phyloP scores from a whole-genome alignment of 202 grass and related monocot genomes.

The Dendrocalamus latiflorus region DNA sequence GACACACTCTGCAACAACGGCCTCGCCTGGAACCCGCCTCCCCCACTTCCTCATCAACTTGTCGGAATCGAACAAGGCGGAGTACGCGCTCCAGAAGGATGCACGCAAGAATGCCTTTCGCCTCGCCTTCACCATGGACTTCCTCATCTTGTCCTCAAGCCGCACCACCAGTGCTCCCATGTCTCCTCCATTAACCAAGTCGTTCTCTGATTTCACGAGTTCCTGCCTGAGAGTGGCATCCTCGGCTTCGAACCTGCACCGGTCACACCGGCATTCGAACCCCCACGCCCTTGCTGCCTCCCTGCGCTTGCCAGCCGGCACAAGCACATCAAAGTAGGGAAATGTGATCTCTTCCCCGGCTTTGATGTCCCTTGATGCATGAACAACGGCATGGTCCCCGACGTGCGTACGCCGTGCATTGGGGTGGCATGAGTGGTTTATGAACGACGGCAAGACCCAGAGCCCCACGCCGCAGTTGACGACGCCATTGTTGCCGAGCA shows the following conservation, averaged over 20 bases:
- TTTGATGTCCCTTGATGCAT: too few relatives aligned
- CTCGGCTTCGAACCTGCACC: conserved; percentile 58
- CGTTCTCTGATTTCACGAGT: conserved; percentile 34
- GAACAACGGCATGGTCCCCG: too few relatives aligned
- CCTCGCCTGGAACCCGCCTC: conserved; percentile 42
- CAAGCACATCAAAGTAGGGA: conserved; percentile 79
- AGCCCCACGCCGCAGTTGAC: too few relatives aligned
- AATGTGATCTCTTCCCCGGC: too few relatives aligned
- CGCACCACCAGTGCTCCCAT: conserved; percentile 38
- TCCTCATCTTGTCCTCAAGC: conserved; percentile 71
- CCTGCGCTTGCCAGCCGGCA: conserved; percentile 37
- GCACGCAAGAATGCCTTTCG: conserved; percentile 67
- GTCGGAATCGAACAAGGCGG: conserved; percentile 47
- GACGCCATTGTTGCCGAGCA: too few relatives aligned
- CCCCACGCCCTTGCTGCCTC: conserved; percentile 58
- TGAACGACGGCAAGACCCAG: too few relatives aligned
- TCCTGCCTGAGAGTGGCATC: conserved; percentile 36
- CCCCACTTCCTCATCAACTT: conserved; percentile 65
- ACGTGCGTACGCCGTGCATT: too few relatives aligned
- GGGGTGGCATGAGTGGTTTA: too few relatives aligned
- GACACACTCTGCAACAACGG: conserved; percentile 38
- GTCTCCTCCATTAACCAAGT: conserved; percentile 32
- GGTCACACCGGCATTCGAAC: conserved; percentile 68
- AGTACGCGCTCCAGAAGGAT: conserved; percentile 66
- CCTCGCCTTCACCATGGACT: conserved; percentile 53